Evolutionary conservation across 768 basidiomycete genomes (phyloP).

Genomic region (Tulasnella calospora): DNA sequence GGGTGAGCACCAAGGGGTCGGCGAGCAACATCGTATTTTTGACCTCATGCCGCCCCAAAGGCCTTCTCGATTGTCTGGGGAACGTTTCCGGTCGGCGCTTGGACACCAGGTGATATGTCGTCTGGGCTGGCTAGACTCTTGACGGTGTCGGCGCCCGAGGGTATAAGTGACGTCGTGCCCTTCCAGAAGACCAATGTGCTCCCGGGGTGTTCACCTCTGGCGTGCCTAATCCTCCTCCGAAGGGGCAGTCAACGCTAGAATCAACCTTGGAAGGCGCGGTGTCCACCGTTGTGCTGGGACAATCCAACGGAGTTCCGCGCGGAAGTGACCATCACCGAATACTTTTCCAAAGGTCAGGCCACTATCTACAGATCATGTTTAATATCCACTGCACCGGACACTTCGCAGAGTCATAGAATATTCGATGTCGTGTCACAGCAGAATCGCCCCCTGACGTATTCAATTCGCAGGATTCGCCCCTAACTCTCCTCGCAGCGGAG

Average conservation of each 20-base stretch:
- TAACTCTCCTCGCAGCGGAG: neutral
- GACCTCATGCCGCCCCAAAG: neutral
- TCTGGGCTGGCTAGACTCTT: neutral
- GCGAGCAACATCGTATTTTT: neutral
- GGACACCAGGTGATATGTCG: neutral
- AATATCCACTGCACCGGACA: neutral
- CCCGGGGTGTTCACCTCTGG: neutral
- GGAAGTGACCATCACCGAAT: neutral
- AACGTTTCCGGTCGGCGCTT: neutral
- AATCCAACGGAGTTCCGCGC: neutral
- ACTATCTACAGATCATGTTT: neutral
- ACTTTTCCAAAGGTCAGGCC: neutral
- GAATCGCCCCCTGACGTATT: neutral
- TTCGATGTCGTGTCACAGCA: neutral
- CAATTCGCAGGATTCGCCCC: neutral
- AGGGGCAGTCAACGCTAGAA: neutral
- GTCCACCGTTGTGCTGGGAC: neutral
- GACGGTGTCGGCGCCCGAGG: neutral
- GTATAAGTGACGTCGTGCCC: neutral
- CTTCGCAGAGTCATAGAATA: neutral
- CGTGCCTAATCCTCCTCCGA: neutral
- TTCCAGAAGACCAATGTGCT: neutral
- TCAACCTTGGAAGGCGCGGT: neutral
- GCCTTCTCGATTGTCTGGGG: neutral
- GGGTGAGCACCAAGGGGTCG: neutral